Evolutionary conservation across 441 rosid species (phyloP), one percentile per base, ranked within the genome.

Genomic region (Populus hybrid): DNA sequence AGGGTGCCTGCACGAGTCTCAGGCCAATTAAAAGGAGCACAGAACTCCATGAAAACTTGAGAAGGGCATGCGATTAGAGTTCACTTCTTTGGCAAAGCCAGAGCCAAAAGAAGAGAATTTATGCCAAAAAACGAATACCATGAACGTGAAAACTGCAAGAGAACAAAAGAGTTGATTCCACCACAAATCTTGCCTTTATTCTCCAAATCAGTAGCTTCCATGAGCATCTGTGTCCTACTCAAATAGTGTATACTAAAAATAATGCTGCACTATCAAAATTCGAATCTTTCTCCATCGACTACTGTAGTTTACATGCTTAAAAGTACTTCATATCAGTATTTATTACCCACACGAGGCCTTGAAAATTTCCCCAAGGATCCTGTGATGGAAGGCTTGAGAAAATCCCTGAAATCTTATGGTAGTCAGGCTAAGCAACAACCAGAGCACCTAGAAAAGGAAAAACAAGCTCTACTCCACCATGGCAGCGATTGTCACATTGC

Each of bases 341-440:
- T 30, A 19, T 46, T 30, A 61, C 14, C 63, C 71, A 42, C 42
- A 75, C 21, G 18, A 32, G 32, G 18, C 70, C 24, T 26, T 26
- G 1, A 26, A 19, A 8, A 63, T 77, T 28, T 3, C 21, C 7
- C 46, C 3, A 70, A 24, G 42, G 42, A 59, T 38, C 64, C 7
- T 70, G 7, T 7, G 34, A 82, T 80, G 87, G 79, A 83, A 42
- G 68, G 77, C 57, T 11, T 79, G 74, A 81, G 69, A 65, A 78
- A 76, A 75, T 81, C 86, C 69, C 64, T 78, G 70, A 82, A 80
- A 71, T 35, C 81, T 53, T 35, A 50, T 66, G 66, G 69, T 63
- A 71, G 78, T 73, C 73, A 11, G 16, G 59, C 73, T 24, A 77
- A 75, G 36, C 85, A 84, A 71, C 72, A 68, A 38, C 35, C 79